Conservation (phyloP, 1,284 basidiomycete species). For the Moesziomyces parantarcticus region DNA sequence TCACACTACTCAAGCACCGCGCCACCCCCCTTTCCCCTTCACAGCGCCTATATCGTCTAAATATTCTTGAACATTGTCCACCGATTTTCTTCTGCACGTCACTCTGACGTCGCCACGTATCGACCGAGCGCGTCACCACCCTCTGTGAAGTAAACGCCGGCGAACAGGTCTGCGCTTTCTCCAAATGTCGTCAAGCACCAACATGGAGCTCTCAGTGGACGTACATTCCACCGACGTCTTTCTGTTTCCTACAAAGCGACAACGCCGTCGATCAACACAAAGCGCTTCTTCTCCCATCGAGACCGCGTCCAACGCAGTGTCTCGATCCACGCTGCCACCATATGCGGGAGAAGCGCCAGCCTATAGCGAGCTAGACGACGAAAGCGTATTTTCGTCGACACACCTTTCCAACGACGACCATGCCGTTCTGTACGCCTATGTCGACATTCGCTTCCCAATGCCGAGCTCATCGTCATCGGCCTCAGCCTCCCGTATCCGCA, state of each 20-base stretch:
- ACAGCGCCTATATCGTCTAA: no score
- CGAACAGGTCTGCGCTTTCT: neutral
- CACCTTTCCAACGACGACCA: slow-evolving; percentile 24
- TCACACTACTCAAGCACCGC: no score
- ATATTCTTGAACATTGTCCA: no score
- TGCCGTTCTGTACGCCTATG: slow-evolving; percentile 32
- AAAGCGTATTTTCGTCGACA: slow-evolving; percentile 4
- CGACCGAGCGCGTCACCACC: neutral
- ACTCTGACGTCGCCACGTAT: neutral
- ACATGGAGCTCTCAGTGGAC: slow-evolving; percentile 30
- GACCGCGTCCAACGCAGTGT: neutral
- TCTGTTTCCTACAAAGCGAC: slow-evolving; percentile 33
- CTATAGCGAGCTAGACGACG: slow-evolving; percentile 21
- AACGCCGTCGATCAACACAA: slow-evolving; percentile 11
- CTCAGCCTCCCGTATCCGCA: slow-evolving; percentile 10
- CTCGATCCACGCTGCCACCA: slow-evolving; percentile 3
- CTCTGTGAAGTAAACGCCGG: neutral
- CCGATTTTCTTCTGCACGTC: no score
- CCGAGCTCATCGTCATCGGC: slow-evolving; percentile 7
- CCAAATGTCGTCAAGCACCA: neutral
- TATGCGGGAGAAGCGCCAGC: slow-evolving; percentile 7
- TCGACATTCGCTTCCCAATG: slow-evolving; percentile 17
- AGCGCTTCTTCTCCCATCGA: slow-evolving; percentile 1
- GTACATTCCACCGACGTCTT: slow-evolving; percentile 37
- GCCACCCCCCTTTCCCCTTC: no score